Conservation (phyloP, 495 filamentous ascomycete genomes). For the Penicillium roqueforti region DNA sequence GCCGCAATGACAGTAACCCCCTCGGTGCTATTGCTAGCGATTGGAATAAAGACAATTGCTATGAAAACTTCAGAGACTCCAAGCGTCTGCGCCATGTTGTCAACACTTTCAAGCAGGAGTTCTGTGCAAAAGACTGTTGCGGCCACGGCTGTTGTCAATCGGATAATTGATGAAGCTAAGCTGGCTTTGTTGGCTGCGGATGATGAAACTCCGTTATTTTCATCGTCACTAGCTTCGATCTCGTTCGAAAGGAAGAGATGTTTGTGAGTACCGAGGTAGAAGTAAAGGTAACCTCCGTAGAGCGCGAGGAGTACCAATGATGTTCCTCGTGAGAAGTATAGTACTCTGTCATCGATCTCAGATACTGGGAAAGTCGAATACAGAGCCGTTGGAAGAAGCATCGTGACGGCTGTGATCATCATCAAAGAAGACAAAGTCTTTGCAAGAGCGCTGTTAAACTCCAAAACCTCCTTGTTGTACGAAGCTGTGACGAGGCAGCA, state of each 20-base stretch:
- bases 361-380: constrained; percentile 27
- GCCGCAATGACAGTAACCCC: constrained; percentile 19
- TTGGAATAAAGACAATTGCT: constrained; percentile 26
- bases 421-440: constrained; percentile 27
- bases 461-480: constrained; percentile 48
- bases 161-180: constrained; percentile 31
- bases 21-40: constrained; percentile 28
- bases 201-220: constrained; percentile 1
- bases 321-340: constrained; percentile 21
- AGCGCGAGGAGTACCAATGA: constrained; percentile 56
- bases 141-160: constrained; percentile 15
- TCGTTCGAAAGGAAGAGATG: constrained; percentile 29
- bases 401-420: constrained; percentile 19
- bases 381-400: constrained; percentile 24
- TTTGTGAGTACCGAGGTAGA: constrained; percentile 25
- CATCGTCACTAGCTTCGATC: constrained; percentile 11
- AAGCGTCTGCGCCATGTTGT: constrained; percentile 14
- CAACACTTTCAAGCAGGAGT: constrained; percentile 19
- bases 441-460: constrained; percentile 25
- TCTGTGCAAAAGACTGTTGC: constrained; percentile 27
- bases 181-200: neutral
- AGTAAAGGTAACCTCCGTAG: constrained; percentile 66
- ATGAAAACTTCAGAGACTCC: constrained; percentile 18
- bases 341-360: constrained; percentile 44
- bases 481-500: constrained; percentile 18